These are phyloP conservation scores for Neurospora sp. DNA, from an alignment of 2,329 filamentous ascomycete genomes.

Conservation along the genomic window DNA sequence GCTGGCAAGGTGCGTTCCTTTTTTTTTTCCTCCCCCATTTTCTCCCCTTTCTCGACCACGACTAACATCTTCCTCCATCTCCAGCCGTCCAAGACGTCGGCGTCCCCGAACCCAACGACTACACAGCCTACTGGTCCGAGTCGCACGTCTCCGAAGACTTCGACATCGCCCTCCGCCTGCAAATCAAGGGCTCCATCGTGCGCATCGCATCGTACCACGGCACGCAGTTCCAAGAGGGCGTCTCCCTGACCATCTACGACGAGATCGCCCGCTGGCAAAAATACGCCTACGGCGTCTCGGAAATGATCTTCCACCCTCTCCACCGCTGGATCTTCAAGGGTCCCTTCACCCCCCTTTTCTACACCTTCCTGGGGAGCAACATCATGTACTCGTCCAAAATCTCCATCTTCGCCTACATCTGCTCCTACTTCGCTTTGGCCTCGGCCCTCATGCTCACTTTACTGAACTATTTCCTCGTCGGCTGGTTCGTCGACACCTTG, in stretches of 20 bases:
- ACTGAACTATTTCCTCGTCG: slow-evolving; percentile 62
- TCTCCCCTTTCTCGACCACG: neutral
- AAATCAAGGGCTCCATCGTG: slow-evolving; percentile 57
- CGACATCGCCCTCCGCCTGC: slow-evolving; percentile 63
- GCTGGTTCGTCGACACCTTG: slow-evolving; percentile 58
- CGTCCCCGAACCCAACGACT: slow-evolving; percentile 41
- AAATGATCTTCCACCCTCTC: slow-evolving; percentile 60
- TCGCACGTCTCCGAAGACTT: slow-evolving; percentile 70
- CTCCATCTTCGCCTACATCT: slow-evolving; percentile 62
- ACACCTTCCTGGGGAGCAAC: slow-evolving; percentile 49
- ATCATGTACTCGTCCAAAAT: slow-evolving; percentile 59
- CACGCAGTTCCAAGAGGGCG: slow-evolving; percentile 63
- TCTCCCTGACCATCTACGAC: slow-evolving; percentile 64
- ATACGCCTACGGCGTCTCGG: slow-evolving; percentile 60
- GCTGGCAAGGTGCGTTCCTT: slow-evolving; percentile 39
- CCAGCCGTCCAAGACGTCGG: slow-evolving; percentile 27
- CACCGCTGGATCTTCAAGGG: slow-evolving; percentile 50
- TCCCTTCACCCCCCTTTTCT: slow-evolving; percentile 56
- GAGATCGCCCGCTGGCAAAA: slow-evolving; percentile 66
- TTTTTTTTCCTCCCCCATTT: no score
- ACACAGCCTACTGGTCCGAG: slow-evolving; percentile 59
- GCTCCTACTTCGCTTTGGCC: slow-evolving; percentile 46
- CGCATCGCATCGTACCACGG: slow-evolving; percentile 59
- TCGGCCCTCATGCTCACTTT: slow-evolving; percentile 57
- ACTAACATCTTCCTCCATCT: neutral